Evolutionary conservation across 164 flowering plant species (phyloP), one percentile per base, ranked within the genome.

Genomic region (Litsea cubeba): DNA sequence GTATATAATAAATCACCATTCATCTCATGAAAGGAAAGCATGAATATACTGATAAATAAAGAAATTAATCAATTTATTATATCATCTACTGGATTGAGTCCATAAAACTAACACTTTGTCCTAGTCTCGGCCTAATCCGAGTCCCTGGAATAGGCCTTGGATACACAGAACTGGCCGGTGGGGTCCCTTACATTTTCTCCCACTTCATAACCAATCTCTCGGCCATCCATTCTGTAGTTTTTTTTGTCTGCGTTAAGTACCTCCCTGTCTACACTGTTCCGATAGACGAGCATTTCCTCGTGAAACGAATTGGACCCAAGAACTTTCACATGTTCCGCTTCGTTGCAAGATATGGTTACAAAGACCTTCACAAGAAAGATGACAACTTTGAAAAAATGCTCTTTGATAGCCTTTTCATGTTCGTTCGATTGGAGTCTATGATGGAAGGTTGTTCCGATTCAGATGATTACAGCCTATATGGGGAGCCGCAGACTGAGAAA

Each of bases 71-170:
- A n/a, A n/a, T n/a, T n/a, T n/a, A n/a, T n/a, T n/a, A n/a, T n/a
- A n/a, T n/a, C n/a, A n/a, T n/a, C n/a, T n/a, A n/a, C n/a, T n/a
- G n/a, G n/a, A n/a, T n/a, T n/a, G n/a, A n/a, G n/a, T n/a, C n/a
- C n/a, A n/a, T n/a, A n/a, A n/a, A n/a, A n/a, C n/a, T n/a, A n/a
- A n/a, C n/a, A n/a, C n/a, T n/a, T n/a, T n/a, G 99, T 22, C 97
- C 99, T 30, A 93, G 97, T 72, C 76, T 95, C 63, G 99, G 99
- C 11, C 86, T 95, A 6, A 98, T 95, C 18, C 91, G 98, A 18
- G 99, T 95, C 30, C 99, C 98, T 6, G 99, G 99, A 2, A 87
- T 95, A 7, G 99, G 99, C 62, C 91, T 95, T 0, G 97, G 93
- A 12, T 95, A 95, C 85, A 89, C 97, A 0, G 99, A 95, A 81